These are phyloP conservation scores for Luffa acutangula DNA, from an alignment of 306 rosid species.

Conservation along the genomic window DNA sequence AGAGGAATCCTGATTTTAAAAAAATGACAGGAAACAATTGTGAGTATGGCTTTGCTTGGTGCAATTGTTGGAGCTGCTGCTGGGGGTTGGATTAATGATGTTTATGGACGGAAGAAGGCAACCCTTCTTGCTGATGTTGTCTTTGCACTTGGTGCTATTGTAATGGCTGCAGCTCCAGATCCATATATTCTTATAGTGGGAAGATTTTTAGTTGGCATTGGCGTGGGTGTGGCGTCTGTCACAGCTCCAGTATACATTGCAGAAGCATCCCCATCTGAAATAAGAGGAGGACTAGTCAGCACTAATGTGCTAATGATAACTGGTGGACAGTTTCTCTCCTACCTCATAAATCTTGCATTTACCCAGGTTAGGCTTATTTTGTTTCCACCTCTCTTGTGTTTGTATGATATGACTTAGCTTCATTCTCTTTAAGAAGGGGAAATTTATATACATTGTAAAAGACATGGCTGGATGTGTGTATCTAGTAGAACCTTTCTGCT, in stretches of 20 bases:
- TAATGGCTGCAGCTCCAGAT: constrained; percentile 65
- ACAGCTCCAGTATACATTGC: constrained; percentile 92
- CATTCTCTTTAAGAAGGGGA: neutral
- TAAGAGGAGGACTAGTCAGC: constrained; percentile 70
- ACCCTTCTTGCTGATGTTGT: constrained; percentile 66
- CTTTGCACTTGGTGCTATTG: constrained; percentile 48
- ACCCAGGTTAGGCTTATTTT: constrained; percentile 44
- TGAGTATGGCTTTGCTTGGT: constrained; percentile 88
- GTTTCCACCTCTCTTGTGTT: constrained; percentile 9
- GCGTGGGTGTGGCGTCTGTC: constrained; percentile 68
- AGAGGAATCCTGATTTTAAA: neutral
- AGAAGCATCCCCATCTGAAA: constrained; percentile 87
- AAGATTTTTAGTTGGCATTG: constrained; percentile 65
- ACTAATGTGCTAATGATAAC: constrained; percentile 79
- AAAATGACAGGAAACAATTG: constrained; percentile 66
- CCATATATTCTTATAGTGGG: constrained; percentile 66
- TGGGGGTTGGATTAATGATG: constrained; percentile 84
- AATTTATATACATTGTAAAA: neutral
- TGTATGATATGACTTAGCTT: neutral
- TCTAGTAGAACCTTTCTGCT: neutral
- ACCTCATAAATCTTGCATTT: constrained; percentile 64
- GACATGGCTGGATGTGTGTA: neutral
- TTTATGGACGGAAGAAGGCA: constrained; percentile 63
- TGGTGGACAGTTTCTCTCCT: constrained; percentile 71
- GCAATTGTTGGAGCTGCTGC: constrained; percentile 72